Base-by-base conservation (phyloP, 2,329 filamentous ascomycete genomes). In the Scedosporium dehoogii region DNA sequence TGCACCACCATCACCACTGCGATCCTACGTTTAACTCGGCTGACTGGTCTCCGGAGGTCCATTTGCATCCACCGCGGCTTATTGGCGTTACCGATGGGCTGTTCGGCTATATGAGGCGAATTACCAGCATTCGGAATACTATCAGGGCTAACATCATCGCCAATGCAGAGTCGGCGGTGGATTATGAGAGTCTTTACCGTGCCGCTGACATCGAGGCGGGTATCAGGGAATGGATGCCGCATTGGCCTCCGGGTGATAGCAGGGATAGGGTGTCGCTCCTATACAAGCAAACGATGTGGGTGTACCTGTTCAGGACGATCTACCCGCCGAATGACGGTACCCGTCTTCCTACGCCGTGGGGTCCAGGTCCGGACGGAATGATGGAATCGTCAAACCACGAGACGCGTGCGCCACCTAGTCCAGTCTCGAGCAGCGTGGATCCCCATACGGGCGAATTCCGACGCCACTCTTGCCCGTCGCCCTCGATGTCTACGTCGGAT, bases 71-170 rank as follows among this genome's bases (percentile, higher is more conserved):
- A 0, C 78, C 81, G 4, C 79, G 83, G n/a, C 79, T 96, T 4
- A 79, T 96, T 5, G 92, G 92, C 23, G 87, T 96, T 27, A 85
- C 89, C 48, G 91, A 96, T 69, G 90, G 90, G 1, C 78, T 96
- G 1, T 92, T 96, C 70, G 81, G 83, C 41, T 87, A 89, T 70
- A 86, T 96, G 33, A 87, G 88, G 6, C 85, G 90, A 69, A 93
- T 96, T 64, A 91, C 90, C 1, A 83, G 84, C 12, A 83, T 96
- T 44, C 84, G 91, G 51, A 88, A 92, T 72, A 81, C 80, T 2
- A 89, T 96, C 65, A 84, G 92, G 5, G 77, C 79, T 38, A 86
- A 90, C 60, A 86, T 91, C 75, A 79, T 61, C 70, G 81, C 61
- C 76, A 66, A 83, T 3, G 75, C 84, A 2, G 86, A 90, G 60